These are phyloP conservation scores for Lathyrus aphaca DNA, from an alignment of 306 rosid genomes.

Conservation along the genomic window DNA sequence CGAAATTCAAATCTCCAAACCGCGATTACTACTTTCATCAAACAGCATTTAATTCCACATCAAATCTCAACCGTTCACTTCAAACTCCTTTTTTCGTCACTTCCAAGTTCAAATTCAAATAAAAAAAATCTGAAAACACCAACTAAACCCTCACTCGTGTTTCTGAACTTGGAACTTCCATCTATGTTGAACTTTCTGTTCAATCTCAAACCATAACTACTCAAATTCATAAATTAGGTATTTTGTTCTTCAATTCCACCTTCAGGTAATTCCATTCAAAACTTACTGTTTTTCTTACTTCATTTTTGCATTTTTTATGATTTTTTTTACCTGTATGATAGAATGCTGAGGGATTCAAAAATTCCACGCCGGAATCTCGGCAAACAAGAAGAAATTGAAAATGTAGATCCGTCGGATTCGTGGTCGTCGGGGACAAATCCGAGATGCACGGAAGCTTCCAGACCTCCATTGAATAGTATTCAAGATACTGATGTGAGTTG, in stretches of 20 bases:
- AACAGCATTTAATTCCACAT: conserved; percentile 45
- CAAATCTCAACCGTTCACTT: conserved; percentile 68
- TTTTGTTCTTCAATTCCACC: conserved; percentile 65
- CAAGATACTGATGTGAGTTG: conserved; percentile 48
- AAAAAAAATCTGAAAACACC: conserved; percentile 6
- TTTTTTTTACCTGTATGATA: conserved; percentile 2
- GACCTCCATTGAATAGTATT: conserved; percentile 77
- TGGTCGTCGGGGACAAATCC: conserved; percentile 33
- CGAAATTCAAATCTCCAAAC: conserved; percentile 65
- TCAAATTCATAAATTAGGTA: conserved; percentile 46
- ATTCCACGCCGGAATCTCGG: conserved; percentile 61
- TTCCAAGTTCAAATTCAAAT: not conserved
- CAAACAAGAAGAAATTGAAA: conserved; percentile 75
- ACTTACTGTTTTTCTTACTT: not conserved
- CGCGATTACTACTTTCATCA: conserved; percentile 52
- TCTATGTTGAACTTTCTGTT: conserved; percentile 42
- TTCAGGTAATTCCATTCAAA: conserved; percentile 55
- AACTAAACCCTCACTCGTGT: conserved; percentile 9
- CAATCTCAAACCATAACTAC: conserved; percentile 52
- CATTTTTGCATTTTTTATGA: not conserved
- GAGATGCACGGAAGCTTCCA: conserved; percentile 48
- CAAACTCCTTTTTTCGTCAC: conserved; percentile 37
- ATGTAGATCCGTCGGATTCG: conserved; percentile 59
- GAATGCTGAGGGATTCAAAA: conserved; percentile 87
- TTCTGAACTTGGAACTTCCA: conserved; percentile 1